Evolutionary conservation across 306 rosid species (phyloP), one percentile per base, ranked within the genome.

Genomic region (Chamaecrista fasciculata): DNA sequence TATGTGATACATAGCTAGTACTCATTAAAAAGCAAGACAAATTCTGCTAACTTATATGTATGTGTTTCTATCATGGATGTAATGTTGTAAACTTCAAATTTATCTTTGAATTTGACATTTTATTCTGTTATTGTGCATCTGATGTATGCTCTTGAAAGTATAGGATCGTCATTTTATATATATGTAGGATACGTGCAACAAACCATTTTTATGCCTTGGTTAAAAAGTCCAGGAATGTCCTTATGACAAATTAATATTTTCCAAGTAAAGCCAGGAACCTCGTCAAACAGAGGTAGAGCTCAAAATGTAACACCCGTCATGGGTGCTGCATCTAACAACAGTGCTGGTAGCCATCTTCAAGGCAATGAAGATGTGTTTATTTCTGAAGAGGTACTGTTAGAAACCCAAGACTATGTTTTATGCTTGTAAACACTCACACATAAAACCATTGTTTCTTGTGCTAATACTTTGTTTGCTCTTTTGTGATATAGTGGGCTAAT

Each of bases 401-500:
- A 23, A 67, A 11, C 76, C 59, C 60, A 37, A 46, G 16, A 64
- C 33, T 52, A 31, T 33, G 49, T 53, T 2, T 47, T 53, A 31
- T 44, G 34, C 40, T 11, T 69, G 50, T 61, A 33, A 63, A 76
- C 40, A 20, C 51, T 62, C 40, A 67, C 42, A 42, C 33, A 55
- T 57, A 19, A 48, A 21, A 14, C 33, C 37, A 37, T 36, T 37
- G 28, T 40, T 31, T 78, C 14, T 63, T 85, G 68, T 60, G 24
- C 62, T 74, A 33, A 72, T 50, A 12, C 26, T 20, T 47, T 62
- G 23, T 69, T 47, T 29, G 73, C 16, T 66, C 75, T 20, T 70
- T 76, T 53, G 46, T 49, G 67, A 82, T 80, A 76, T 79, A 92
- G 96, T 84, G 89, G 87, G 90, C 82, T 37, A 85, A 71, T 81